These are phyloP conservation scores for Colletotrichum echinochloae DNA, from an alignment of 2,329 filamentous ascomycete genomes.

Conservation along the genomic window DNA sequence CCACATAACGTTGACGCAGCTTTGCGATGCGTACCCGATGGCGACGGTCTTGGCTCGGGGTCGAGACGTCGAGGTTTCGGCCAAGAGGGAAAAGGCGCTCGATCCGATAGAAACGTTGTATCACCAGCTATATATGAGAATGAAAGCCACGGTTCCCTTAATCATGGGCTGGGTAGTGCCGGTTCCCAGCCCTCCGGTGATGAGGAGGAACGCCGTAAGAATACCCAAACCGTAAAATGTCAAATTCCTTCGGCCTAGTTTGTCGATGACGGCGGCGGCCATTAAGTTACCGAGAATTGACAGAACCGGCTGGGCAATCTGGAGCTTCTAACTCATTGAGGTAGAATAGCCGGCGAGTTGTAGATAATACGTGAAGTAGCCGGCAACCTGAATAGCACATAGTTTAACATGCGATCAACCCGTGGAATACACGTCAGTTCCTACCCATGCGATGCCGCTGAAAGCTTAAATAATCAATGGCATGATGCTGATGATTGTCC, in stretches of 20 bases:
- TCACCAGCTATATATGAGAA: conserved; percentile 53
- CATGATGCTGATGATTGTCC: conserved; percentile 54
- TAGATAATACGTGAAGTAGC: conserved; percentile 51
- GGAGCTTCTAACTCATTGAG: conserved; percentile 51
- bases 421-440: neutral
- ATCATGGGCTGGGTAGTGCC: conserved; percentile 42
- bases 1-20: conserved; percentile 42
- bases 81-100: conserved; percentile 53
- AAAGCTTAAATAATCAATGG: conserved; percentile 52
- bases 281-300: conserved; percentile 55
- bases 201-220: conserved; percentile 54
- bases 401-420: neutral
- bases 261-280: conserved; percentile 54
- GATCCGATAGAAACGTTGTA: conserved; percentile 57
- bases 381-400: conserved; percentile 12
- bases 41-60: conserved; percentile 55
- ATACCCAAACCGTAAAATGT: conserved; percentile 51
- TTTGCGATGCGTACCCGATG: conserved; percentile 51
- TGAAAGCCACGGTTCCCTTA: conserved; percentile 50
- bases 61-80: conserved; percentile 53
- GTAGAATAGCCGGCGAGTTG: conserved; percentile 56
- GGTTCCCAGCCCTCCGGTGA: conserved; percentile 52
- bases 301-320: conserved; percentile 54
- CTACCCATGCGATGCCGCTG: conserved; percentile 51
- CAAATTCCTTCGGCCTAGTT: conserved; percentile 51